Evolutionary conservation across 805 yeast genomes (phyloP).

Genomic region (Myxozyma mucilagina): DNA sequence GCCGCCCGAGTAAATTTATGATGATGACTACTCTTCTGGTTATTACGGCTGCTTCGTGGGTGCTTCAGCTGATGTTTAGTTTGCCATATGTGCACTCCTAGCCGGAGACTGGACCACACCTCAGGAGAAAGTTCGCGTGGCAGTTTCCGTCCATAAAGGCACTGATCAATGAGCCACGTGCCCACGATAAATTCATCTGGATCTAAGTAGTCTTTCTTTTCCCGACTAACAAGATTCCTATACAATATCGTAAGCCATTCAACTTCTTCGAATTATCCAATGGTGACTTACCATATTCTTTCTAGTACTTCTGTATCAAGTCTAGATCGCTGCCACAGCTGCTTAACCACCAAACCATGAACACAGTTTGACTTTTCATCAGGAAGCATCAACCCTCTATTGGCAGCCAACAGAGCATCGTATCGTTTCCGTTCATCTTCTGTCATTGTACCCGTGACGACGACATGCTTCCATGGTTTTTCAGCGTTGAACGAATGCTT

Average conservation of each 20-base stretch:
- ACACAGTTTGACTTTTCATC: constrained; percentile 23
- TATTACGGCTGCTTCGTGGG: background rate
- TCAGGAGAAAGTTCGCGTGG: constrained; percentile 66
- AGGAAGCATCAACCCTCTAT: constrained; percentile 53
- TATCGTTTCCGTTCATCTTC: constrained; percentile 77
- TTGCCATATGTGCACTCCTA: constrained; percentile 38
- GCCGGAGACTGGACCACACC: constrained; percentile 76
- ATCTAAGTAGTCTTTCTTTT: constrained; percentile 68
- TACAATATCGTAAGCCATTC: background rate
- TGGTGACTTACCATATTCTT: constrained; percentile 57
- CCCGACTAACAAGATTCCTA: constrained; percentile 53
- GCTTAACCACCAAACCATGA: constrained; percentile 57
- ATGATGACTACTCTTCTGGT: background rate
- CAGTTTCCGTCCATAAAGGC: constrained; percentile 87
- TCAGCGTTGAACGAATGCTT: constrained; percentile 32
- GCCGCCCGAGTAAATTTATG: constrained; percentile 3
- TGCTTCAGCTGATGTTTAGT: constrained; percentile 10
- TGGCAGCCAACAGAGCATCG: constrained; percentile 93
- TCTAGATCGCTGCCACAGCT: constrained; percentile 78
- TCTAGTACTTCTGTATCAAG: constrained; percentile 61
- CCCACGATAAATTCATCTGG: constrained; percentile 90
- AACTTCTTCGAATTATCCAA: background rate
- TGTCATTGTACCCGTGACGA: constrained; percentile 35
- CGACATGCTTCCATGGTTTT: constrained; percentile 34
- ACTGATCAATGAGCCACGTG: constrained; percentile 96